These are phyloP conservation scores for Seiridium cupressi DNA, from an alignment of 2,329 filamentous ascomycete species.

Conservation along the genomic window DNA sequence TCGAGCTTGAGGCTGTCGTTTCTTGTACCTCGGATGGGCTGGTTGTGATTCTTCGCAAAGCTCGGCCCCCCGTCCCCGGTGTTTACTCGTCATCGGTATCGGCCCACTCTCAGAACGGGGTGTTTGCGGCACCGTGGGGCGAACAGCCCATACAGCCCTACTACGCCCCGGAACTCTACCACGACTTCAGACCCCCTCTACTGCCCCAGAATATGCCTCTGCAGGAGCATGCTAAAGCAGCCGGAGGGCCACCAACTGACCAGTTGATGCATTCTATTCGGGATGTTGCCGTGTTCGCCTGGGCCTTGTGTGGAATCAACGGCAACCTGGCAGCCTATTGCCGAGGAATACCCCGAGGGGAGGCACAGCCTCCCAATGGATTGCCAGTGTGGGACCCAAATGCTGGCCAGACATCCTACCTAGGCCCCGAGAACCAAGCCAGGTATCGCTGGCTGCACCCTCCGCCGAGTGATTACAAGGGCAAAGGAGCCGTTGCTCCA, in stretches of 20 bases:
- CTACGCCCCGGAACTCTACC: constrained; percentile 39
- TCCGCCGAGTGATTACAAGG: background rate
- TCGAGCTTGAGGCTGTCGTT: constrained; percentile 86
- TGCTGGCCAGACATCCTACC: constrained; percentile 27
- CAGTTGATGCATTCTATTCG: constrained; percentile 78
- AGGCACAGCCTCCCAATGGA: constrained; percentile 59
- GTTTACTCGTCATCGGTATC: constrained; percentile 47
- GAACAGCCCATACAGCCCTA: constrained; percentile 58
- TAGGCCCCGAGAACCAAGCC: constrained; percentile 35
- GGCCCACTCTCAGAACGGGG: constrained; percentile 54
- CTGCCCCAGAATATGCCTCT: constrained; percentile 43
- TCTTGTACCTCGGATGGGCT: constrained; percentile 88
- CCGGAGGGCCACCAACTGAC: constrained; percentile 53
- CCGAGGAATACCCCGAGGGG: constrained; percentile 60
- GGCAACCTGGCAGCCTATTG: constrained; percentile 66
- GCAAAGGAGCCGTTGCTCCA: background rate
- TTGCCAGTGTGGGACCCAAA: constrained; percentile 58
- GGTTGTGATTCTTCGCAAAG: constrained; percentile 75
- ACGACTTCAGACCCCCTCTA: constrained; percentile 41
- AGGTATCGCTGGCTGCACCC: constrained; percentile 22
- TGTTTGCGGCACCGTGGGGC: constrained; percentile 82
- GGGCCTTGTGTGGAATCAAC: constrained; percentile 79
- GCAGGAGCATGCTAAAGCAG: constrained; percentile 41
- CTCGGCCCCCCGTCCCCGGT: constrained; percentile 66
- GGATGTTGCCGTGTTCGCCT: constrained; percentile 85